Conservation (phyloP, 352 stramenopile species). For the Pythium myriotylum region DNA sequence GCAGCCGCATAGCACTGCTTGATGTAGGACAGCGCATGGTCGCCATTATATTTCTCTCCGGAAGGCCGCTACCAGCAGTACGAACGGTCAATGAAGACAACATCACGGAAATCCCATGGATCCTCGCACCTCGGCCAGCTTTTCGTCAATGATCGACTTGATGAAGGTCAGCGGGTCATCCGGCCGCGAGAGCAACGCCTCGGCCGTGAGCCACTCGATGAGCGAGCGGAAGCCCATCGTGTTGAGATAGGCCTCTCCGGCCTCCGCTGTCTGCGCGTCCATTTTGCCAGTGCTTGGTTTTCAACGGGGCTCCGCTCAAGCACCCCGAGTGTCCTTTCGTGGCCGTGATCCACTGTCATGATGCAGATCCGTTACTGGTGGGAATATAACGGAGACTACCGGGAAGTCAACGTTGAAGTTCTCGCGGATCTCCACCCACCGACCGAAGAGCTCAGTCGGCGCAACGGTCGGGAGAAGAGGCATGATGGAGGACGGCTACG, state of each 20-base stretch:
- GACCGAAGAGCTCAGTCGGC: not conserved
- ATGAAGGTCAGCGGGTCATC: conserved; percentile 89
- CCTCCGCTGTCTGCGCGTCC: conserved; percentile 78
- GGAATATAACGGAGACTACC: conserved; percentile 9
- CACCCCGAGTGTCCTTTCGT: not conserved
- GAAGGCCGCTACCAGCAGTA: conserved; percentile 32
- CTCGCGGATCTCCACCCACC: not conserved
- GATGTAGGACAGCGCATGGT: conserved; percentile 83
- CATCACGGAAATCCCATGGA: not conserved
- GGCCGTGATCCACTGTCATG: not conserved
- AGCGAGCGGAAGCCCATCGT: conserved; percentile 89
- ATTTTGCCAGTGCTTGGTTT: conserved; percentile 30
- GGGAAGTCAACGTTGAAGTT: conserved; percentile 30
- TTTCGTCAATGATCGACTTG: conserved; percentile 77
- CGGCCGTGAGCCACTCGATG: conserved; percentile 91
- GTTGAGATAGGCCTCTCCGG: conserved; percentile 86
- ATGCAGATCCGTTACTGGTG: conserved; percentile 9
- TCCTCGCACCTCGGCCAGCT: conserved; percentile 64
- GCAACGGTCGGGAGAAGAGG: not conserved
- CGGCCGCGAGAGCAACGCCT: conserved; percentile 79
- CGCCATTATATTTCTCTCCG: conserved; percentile 74
- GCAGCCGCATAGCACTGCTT: conserved; percentile 89
- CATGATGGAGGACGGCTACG: conserved; percentile 7
- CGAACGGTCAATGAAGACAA: no score
- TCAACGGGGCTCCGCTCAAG: no score